Evolutionary conservation across 2,329 filamentous ascomycete genomes (phyloP), one percentile per base, ranked within the genome.

Genomic region (Arachnopeziza araneosa): DNA sequence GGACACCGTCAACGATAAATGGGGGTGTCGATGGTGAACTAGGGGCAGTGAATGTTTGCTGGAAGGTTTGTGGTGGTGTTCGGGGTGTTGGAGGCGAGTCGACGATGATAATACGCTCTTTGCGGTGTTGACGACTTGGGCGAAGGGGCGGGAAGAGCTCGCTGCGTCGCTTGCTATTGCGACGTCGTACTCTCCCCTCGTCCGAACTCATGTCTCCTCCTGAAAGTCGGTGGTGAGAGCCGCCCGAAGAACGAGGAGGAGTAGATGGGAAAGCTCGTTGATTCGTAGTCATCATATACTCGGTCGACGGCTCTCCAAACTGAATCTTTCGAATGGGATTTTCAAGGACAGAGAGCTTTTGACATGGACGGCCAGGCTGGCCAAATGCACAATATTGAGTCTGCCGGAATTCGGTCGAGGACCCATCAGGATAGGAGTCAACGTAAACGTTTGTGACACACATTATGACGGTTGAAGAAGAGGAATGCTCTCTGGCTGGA

Each of bases 401-500:
- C 32, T 73, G 68, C 7, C 72, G 69, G 58, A 75, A 75, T 54
- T 74, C 71, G 44, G 68, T 65, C 55, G 70, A 68, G 54, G 71
- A 74, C 60, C 78, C 78, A 69, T 82, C 77, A 2, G 79, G 75
- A 74, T 77, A 76, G 67, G 77, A 68, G 68, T 79, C 77, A 36
- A 54, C 24, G 24, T 54, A 54, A 30, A 54, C 52, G 22, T 54
- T 30, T 5, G 52, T 54, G 23, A 54, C 52, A 54, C 52, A 54
- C 52, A 54, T 54, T 12, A 73, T 77, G 75, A 68, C 67, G 65
- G 70, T 69, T 61, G 64, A 26, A 54, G 12, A 44, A 9, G 36
- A 44, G 5, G 36, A 44, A 44, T 44, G 36, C 36, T 44, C 36
- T 44, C 36, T 44, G 36, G 36, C 17, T 44, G 6, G 17, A 12